phyloP scores from a whole-genome alignment of 345 rosid genomes.

The Salix viminalis region DNA sequence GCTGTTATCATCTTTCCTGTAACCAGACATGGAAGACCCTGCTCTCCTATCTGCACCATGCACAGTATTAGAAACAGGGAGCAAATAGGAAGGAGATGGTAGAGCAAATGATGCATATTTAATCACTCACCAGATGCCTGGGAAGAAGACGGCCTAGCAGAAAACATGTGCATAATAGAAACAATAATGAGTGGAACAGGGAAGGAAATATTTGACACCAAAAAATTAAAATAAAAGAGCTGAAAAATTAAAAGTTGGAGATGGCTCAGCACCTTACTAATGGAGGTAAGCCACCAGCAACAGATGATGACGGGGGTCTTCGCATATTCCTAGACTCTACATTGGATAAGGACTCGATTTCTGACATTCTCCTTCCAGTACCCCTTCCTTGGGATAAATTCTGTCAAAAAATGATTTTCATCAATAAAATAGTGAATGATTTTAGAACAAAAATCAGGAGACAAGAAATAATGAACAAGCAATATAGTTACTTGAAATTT shows the following conservation, averaged over 20 bases:
- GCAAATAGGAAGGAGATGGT: neutral
- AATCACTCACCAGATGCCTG: constrained; percentile 67
- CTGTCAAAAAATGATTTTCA: constrained; percentile 31
- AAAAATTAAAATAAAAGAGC: neutral
- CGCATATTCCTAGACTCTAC: constrained; percentile 59
- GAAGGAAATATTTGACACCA: neutral
- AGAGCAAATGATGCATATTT: neutral
- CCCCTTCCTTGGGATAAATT: constrained; percentile 58
- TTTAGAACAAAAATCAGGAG: neutral
- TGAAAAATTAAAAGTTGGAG: neutral
- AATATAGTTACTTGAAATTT: neutral
- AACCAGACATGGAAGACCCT: constrained; percentile 65
- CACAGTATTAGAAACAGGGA: constrained; percentile 15
- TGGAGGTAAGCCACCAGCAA: constrained; percentile 88
- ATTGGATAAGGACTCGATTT: constrained; percentile 49
- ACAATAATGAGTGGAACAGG: constrained; percentile 10
- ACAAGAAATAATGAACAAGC: neutral
- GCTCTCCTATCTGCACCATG: constrained; percentile 65
- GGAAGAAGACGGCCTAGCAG: constrained; percentile 53
- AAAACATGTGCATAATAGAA: constrained; percentile 8
- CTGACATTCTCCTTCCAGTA: constrained; percentile 61
- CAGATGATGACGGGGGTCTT: constrained; percentile 67
- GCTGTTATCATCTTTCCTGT: constrained; percentile 72
- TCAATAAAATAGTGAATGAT: neutral
- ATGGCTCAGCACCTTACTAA: constrained; percentile 58